phyloP scores from a whole-genome alignment of 495 filamentous ascomycete genomes.

The Acidiella bohemica region DNA sequence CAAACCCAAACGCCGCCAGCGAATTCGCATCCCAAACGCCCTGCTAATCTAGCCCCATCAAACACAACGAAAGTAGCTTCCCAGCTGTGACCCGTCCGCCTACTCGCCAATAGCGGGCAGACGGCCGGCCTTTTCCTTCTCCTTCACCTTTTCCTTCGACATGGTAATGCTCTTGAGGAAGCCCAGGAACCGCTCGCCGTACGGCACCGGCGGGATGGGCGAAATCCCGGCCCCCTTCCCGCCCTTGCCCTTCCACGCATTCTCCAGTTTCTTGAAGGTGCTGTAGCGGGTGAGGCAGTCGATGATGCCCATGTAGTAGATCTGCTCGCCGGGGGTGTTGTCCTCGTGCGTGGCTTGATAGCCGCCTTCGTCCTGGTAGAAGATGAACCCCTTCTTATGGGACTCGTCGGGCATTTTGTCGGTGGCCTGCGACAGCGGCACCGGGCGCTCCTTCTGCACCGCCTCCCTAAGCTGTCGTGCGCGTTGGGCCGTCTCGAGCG shows the following conservation, averaged over 20 bases:
- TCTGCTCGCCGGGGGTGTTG: slow-evolving; percentile 69
- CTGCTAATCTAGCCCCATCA: too few relatives aligned
- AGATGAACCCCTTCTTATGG: slow-evolving; percentile 52
- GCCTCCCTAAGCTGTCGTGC: slow-evolving; percentile 83
- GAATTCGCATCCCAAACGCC: too few relatives aligned
- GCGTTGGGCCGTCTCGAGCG: slow-evolving; percentile 82
- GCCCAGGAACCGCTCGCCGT: slow-evolving; percentile 85
- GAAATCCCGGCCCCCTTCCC: slow-evolving; percentile 74
- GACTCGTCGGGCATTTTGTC: slow-evolving; percentile 79
- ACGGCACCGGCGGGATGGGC: slow-evolving; percentile 78
- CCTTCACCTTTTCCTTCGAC: slow-evolving; percentile 68
- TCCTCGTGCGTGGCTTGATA: slow-evolving; percentile 89
- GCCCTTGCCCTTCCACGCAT: slow-evolving; percentile 86
- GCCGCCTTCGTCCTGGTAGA: slow-evolving; percentile 89
- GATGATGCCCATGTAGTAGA: slow-evolving; percentile 96
- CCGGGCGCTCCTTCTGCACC: slow-evolving; percentile 81
- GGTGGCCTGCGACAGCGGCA: slow-evolving; percentile 69
- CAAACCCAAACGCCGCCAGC: too few relatives aligned
- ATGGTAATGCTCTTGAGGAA: slow-evolving; percentile 88
- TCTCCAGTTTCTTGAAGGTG: slow-evolving; percentile 72
- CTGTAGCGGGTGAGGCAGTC: slow-evolving; percentile 96
- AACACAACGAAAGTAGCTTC: too few relatives aligned
- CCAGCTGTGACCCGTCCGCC: too few relatives aligned
- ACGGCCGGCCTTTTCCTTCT: too few relatives aligned
- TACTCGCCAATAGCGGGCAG: too few relatives aligned